These are phyloP conservation scores for Niveomyces coronatus DNA, from an alignment of 2,329 filamentous ascomycete genomes.

Conservation along the genomic window DNA sequence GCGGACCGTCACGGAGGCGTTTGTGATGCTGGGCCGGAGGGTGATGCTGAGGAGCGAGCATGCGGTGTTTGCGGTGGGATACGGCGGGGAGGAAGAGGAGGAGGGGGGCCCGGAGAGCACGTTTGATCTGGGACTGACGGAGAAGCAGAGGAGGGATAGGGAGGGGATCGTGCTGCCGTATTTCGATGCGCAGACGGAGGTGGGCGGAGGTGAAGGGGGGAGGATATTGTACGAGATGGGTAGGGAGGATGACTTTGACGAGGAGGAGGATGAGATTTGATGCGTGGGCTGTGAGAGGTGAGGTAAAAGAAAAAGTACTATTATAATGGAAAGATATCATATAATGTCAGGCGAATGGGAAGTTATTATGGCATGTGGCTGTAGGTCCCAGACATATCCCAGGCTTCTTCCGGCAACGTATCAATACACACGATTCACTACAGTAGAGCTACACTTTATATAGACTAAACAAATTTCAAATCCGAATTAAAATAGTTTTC, in stretches of 20 bases:
- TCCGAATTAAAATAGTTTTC: too few relatives aligned
- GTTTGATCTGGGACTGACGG: slow-evolving; percentile 78
- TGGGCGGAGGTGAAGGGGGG: slow-evolving; percentile 72
- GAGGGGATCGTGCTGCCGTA: slow-evolving; percentile 91
- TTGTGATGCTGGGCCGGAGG: slow-evolving; percentile 36
- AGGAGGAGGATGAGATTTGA: slow-evolving; percentile 86
- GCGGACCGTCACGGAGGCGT: slow-evolving; percentile 60
- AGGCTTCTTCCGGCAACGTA: too few relatives aligned
- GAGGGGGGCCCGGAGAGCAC: slow-evolving; percentile 59
- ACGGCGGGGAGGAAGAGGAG: slow-evolving; percentile 24
- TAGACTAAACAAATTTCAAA: too few relatives aligned
- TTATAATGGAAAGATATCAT: not conserved
- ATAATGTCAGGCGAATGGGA: too few relatives aligned
- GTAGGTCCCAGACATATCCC: too few relatives aligned
- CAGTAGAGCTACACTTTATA: too few relatives aligned
- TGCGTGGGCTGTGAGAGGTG: not conserved
- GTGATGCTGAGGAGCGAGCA: slow-evolving; percentile 65
- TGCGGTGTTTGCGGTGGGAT: slow-evolving; percentile 49
- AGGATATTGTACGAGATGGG: slow-evolving; percentile 96
- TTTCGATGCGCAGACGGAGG: slow-evolving; percentile 85
- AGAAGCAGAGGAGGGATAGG: slow-evolving; percentile 76
- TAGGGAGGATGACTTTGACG: slow-evolving; percentile 90
- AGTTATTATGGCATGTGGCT: too few relatives aligned
- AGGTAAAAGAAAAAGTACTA: not conserved
- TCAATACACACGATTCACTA: too few relatives aligned